These are phyloP conservation scores for Orbilia ellipsospora DNA, from an alignment of 2,329 filamentous ascomycete genomes.

Conservation along the genomic window DNA sequence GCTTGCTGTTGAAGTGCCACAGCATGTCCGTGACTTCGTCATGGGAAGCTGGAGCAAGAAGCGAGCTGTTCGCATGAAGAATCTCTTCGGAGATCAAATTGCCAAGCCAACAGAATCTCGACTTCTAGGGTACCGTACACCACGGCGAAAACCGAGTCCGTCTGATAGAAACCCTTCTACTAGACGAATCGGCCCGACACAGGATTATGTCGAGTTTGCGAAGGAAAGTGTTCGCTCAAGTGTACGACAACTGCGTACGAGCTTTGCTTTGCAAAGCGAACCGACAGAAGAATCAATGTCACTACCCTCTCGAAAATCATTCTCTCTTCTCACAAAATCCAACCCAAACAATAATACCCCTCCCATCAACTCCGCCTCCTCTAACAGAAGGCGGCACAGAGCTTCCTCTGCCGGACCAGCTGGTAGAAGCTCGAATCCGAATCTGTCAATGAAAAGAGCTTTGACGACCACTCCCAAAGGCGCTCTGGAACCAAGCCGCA, in stretches of 20 bases:
- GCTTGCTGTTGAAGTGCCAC: slow-evolving; percentile 48
- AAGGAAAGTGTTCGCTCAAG: slow-evolving; percentile 52
- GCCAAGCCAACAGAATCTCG: slow-evolving; percentile 45
- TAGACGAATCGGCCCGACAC: slow-evolving; percentile 32
- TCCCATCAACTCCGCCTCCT: slow-evolving; percentile 27
- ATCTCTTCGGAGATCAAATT: slow-evolving; percentile 47
- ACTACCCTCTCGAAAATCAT: slow-evolving; percentile 33
- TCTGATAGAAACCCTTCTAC: slow-evolving; percentile 34
- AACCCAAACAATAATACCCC: slow-evolving; percentile 24
- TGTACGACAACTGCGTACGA: slow-evolving; percentile 55
- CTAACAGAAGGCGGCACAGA: slow-evolving; percentile 48
- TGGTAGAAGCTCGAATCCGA: slow-evolving; percentile 46
- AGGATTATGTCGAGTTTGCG: slow-evolving; percentile 51
- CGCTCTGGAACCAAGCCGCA: slow-evolving; percentile 53
- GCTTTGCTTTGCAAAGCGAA: slow-evolving; percentile 53
- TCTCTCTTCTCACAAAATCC: slow-evolving; percentile 45
- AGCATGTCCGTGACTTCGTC: slow-evolving; percentile 51
- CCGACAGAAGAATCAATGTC: slow-evolving; percentile 42
- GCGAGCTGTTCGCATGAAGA: slow-evolving; percentile 51
- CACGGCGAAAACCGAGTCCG: slow-evolving; percentile 30
- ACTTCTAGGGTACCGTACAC: slow-evolving; percentile 28
- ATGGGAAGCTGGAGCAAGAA: slow-evolving; percentile 55
- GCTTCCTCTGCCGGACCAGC: slow-evolving; percentile 54
- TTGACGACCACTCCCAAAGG: slow-evolving; percentile 45
- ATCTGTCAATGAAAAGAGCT: slow-evolving; percentile 46